Conservation (phyloP, 805 yeast genomes). For the Candida khao-thaluensis region DNA sequence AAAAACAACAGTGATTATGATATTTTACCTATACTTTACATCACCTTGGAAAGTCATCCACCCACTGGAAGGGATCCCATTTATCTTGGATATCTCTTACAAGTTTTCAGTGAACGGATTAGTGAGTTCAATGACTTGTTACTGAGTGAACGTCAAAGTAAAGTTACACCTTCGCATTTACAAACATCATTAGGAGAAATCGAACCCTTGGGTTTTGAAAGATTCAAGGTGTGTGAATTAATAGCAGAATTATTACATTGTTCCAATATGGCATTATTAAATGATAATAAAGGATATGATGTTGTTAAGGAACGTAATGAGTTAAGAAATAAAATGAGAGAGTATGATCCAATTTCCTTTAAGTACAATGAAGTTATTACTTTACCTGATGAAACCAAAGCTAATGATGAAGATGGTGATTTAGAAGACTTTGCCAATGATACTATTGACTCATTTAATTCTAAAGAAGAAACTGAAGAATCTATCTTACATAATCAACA, state of each 20-base stretch:
- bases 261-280: slow-evolving; percentile 46
- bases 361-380: slow-evolving; percentile 45
- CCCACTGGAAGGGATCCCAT: slow-evolving; percentile 50
- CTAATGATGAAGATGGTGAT: slow-evolving; percentile 5
- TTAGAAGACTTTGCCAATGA: slow-evolving; percentile 19
- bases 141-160: slow-evolving; percentile 19
- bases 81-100: slow-evolving; percentile 42
- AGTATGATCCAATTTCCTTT: slow-evolving; percentile 43
- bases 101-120: slow-evolving; percentile 40
- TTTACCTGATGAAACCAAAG: slow-evolving; percentile 23
- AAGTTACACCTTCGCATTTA: slow-evolving; percentile 18
- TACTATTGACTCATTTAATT: slow-evolving; percentile 36
- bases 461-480: slow-evolving; percentile 23
- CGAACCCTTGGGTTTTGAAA: slow-evolving; percentile 46
- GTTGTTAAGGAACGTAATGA: slow-evolving; percentile 40
- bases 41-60: slow-evolving; percentile 45
- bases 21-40: slow-evolving; percentile 43
- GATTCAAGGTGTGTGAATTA: slow-evolving; percentile 47
- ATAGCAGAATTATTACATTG: slow-evolving; percentile 48
- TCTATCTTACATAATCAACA: slow-evolving; percentile 21
- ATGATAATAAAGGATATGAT: slow-evolving; percentile 44
- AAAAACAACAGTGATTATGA: slow-evolving; percentile 48
- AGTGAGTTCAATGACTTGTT: slow-evolving; percentile 37
- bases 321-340: slow-evolving; percentile 39
- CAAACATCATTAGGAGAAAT: slow-evolving; percentile 37